Conservation (phyloP, 768 basidiomycete species). For the Trametes cinnabarina region DNA sequence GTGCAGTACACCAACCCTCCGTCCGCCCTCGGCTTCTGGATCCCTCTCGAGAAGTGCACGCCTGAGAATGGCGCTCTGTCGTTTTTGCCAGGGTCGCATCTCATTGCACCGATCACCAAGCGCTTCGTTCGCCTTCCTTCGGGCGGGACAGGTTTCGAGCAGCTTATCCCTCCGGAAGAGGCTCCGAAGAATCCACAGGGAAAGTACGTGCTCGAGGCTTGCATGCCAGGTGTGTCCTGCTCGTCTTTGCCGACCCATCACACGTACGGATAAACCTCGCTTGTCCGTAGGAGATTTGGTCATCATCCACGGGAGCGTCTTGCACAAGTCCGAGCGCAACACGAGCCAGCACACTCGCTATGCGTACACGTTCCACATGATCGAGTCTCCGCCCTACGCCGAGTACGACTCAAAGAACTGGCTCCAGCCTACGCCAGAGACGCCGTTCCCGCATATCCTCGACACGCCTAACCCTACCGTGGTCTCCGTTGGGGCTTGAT, state of each 20-base stretch:
- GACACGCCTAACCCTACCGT: slow-evolving; percentile 29
- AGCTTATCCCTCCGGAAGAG: slow-evolving; percentile 42
- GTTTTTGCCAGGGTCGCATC: slow-evolving; percentile 90
- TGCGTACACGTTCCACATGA: slow-evolving; percentile 97
- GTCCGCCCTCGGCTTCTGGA: slow-evolving; percentile 94
- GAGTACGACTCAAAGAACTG: slow-evolving; percentile 90
- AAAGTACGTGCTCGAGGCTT: slow-evolving; percentile 65
- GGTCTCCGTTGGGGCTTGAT: slow-evolving; percentile 18
- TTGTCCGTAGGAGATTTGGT: slow-evolving; percentile 72
- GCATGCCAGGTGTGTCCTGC: slow-evolving; percentile 59
- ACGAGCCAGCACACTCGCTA: slow-evolving; percentile 75
- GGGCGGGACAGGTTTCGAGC: slow-evolving; percentile 85
- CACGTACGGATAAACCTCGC: not conserved
- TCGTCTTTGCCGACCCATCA: not conserved
- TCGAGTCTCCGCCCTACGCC: slow-evolving; percentile 69
- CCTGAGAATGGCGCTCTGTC: slow-evolving; percentile 78
- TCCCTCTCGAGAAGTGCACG: slow-evolving; percentile 89
- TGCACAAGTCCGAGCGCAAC: slow-evolving; percentile 92
- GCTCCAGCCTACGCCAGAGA: slow-evolving; percentile 82
- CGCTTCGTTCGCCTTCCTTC: slow-evolving; percentile 78
- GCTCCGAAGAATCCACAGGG: slow-evolving; percentile 34
- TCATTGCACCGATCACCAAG: slow-evolving; percentile 66
- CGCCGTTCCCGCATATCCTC: slow-evolving; percentile 76
- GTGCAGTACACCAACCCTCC: slow-evolving; percentile 87
- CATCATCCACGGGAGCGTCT: slow-evolving; percentile 87